These are phyloP conservation scores for Leptographium lundbergii DNA, from an alignment of 2,329 filamentous ascomycete species.

Conservation along the genomic window DNA sequence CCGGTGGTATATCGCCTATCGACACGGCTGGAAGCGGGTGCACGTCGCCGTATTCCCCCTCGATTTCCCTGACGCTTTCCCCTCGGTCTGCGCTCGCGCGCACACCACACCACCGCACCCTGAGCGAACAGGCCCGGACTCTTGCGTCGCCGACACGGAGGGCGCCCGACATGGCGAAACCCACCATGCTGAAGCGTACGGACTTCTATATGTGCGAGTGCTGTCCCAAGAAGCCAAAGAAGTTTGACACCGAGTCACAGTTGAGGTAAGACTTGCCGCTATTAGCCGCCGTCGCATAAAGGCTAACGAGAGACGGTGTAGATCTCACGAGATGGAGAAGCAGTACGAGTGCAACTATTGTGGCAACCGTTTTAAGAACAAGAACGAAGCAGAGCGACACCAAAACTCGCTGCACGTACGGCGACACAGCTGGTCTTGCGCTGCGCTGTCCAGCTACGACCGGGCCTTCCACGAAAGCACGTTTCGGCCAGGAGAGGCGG, in stretches of 20 bases:
- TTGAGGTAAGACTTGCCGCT: conserved; percentile 44
- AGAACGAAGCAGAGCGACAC: conserved; percentile 93
- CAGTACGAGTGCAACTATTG: conserved; percentile 92
- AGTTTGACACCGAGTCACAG: conserved; percentile 76
- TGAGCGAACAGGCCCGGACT: conserved; percentile 27
- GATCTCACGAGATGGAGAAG: conserved; percentile 84
- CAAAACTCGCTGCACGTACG: conserved; percentile 90
- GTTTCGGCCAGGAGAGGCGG: conserved; percentile 50
- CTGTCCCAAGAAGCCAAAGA: conserved; percentile 94
- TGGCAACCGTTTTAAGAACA: conserved; percentile 95
- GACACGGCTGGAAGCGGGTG: conserved; percentile 21
- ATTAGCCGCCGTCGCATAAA: conserved; percentile 14
- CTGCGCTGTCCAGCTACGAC: conserved; percentile 63
- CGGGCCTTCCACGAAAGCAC: conserved; percentile 79
- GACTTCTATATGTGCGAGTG: conserved; percentile 67
- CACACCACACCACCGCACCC: conserved; percentile 29
- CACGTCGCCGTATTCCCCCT: conserved; percentile 35
- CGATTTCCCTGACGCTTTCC: conserved; percentile 35
- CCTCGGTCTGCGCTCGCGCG: conserved; percentile 33
- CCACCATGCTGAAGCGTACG: conserved; percentile 30
- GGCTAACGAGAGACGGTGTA: conserved; percentile 22
- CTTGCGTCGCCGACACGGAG: conserved; percentile 36
- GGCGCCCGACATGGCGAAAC: conserved; percentile 29
- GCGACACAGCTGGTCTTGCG: conserved; percentile 93
- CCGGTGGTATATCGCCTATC: conserved; percentile 37